These are phyloP conservation scores for Globisporangium apiculatum DNA, from an alignment of 352 stramenopile genomes.

Conservation along the genomic window DNA sequence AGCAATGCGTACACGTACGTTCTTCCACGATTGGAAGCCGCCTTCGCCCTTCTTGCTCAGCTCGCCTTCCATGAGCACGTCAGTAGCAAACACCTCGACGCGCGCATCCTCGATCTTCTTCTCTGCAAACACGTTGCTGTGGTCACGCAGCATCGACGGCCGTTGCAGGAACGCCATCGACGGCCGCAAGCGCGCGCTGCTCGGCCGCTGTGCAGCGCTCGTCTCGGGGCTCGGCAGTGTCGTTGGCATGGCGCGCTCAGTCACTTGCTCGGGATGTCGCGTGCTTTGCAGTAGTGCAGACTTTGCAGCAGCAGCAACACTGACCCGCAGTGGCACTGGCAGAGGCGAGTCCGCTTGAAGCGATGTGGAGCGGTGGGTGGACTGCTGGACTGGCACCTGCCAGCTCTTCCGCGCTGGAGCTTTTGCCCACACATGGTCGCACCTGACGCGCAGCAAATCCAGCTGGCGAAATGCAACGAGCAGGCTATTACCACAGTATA, in stretches of 20 bases:
- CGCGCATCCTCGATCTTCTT: conserved; percentile 51
- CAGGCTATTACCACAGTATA: not conserved
- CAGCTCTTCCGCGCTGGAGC: not conserved
- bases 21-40: conserved; percentile 58
- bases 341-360: not conserved
- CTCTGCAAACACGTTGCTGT: conserved; percentile 57
- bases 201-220: not conserved
- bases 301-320: too few species aligned
- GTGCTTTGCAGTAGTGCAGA: too few species aligned
- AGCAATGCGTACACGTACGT: conserved; percentile 38
- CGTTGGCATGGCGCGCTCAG: not conserved
- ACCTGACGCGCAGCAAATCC: not conserved
- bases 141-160: conserved; percentile 39
- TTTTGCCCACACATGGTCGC: not conserved
- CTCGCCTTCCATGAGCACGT: conserved; percentile 67
- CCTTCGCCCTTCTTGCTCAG: conserved; percentile 61
- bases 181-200: conserved; percentile 16
- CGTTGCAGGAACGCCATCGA: conserved; percentile 30
- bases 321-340: not conserved
- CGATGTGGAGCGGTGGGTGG: too few species aligned
- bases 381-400: too few species aligned
- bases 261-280: too few species aligned
- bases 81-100: conserved; percentile 45
- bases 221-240: not conserved
- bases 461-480: not conserved